Evolutionary conservation across 2,329 filamentous ascomycete species (phyloP), one percentile per base, ranked within the genome.

Genomic region (Nemania sp.): DNA sequence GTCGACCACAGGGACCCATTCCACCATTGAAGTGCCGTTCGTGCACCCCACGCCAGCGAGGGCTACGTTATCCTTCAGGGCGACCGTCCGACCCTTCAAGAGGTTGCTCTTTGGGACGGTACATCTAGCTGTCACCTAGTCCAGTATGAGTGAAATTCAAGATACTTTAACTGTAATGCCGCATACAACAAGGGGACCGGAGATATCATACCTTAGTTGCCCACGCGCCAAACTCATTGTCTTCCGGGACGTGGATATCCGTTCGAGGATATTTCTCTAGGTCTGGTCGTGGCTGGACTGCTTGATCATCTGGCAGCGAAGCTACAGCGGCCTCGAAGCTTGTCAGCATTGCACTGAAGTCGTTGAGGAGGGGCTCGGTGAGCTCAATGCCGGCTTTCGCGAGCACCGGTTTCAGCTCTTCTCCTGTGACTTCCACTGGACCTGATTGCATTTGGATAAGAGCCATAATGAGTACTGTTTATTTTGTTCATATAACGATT

Each of bases 11-110:
- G 80, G 76, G 38, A 79, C 74, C 68, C 79, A 80, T 32, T 77
- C 79, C 2, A 78, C 77, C 71, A 84, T 78, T 6, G 60, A 45
- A 6, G 81, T 83, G 1, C 84, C 84, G 10, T 82, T 76, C 2
- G 81, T 80, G n/a, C 81, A 77, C 11, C 82, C 82, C 29, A 85
- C 77, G 5, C 80, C 81, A 0, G 79, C 81, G 1, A 86, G 77
- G 5, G 80, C 79, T 11, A 85, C 80, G 67, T 85, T 85, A 73
- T 85, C 84, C 70, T 85, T 86, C 60, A 85, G 73, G 3, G 78
- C 81, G 10, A 85, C 76, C 43, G 76, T 83, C 70, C 81, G 80
- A 41, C 80, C 80, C 5, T 77, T 67, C 6, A 85, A 77, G 26
- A 75, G 60, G 38, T 67, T 69, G 57, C 60, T 73, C 5, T 65